These are phyloP conservation scores for Plasmopara viticola DNA, from an alignment of 352 stramenopile species.

Conservation along the genomic window DNA sequence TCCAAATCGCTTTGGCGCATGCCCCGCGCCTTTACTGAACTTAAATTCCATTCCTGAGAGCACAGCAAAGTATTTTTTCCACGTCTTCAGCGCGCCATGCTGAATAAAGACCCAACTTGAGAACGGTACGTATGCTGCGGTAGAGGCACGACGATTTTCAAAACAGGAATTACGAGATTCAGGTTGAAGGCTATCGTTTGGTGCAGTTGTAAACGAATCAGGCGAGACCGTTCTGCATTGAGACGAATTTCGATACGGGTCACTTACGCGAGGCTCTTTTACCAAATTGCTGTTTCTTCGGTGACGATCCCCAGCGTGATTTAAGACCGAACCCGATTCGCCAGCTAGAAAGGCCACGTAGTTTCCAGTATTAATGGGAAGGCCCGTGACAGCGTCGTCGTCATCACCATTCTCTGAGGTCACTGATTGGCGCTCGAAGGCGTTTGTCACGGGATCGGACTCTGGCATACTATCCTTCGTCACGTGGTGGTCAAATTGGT, in stretches of 20 bases:
- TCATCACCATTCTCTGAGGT: slow-evolving; percentile 12
- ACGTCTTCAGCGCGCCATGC: slow-evolving; percentile 48
- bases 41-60: slow-evolving; percentile 70
- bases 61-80: slow-evolving; percentile 69
- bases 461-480: slow-evolving; percentile 25
- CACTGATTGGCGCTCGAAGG: not conserved
- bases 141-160: slow-evolving; percentile 48
- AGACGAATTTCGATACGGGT: slow-evolving; percentile 30
- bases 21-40: slow-evolving; percentile 55
- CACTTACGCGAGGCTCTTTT: slow-evolving; percentile 33
- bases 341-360: slow-evolving; percentile 42
- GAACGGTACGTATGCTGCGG: slow-evolving; percentile 47
- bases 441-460: slow-evolving; percentile 1
- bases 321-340: slow-evolving; percentile 17
- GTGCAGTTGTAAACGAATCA: slow-evolving; percentile 25
- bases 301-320: slow-evolving; percentile 27
- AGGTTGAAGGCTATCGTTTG: slow-evolving; percentile 19
- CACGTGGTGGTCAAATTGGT: slow-evolving; percentile 15
- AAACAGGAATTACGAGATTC: slow-evolving; percentile 48
- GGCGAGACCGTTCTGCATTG: slow-evolving; percentile 12
- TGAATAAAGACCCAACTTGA: slow-evolving; percentile 67
- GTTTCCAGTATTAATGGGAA: slow-evolving; percentile 59
- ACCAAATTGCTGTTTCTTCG: slow-evolving; percentile 59
- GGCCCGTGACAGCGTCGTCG: slow-evolving; percentile 43
- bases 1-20: slow-evolving; percentile 63